These are phyloP conservation scores for Biscutella auriculata DNA, from an alignment of 441 rosid genomes.

Conservation along the genomic window DNA sequence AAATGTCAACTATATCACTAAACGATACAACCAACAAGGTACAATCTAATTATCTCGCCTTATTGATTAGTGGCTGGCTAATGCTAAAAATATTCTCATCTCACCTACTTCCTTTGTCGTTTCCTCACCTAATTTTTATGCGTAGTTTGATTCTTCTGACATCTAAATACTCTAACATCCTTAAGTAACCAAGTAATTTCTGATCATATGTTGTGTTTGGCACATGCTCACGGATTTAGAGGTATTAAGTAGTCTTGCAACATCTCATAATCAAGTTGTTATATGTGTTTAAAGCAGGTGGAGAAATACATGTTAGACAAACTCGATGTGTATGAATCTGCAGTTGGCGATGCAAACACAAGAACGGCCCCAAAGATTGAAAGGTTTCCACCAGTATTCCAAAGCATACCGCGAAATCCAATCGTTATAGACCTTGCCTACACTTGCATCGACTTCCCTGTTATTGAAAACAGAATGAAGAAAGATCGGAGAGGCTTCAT, in stretches of 20 bases:
- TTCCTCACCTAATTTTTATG: neutral
- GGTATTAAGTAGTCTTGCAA: neutral
- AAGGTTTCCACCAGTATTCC: slow-evolving; percentile 75
- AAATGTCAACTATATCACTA: slow-evolving; percentile 65
- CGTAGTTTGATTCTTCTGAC: neutral
- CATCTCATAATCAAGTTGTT: neutral
- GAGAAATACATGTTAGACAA: slow-evolving; percentile 71
- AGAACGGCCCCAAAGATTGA: slow-evolving; percentile 56
- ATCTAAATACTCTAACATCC: neutral
- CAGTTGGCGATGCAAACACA: slow-evolving; percentile 51
- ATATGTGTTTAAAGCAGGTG: slow-evolving; percentile 27
- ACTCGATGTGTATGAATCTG: slow-evolving; percentile 74
- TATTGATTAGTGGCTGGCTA: neutral
- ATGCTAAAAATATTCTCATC: neutral
- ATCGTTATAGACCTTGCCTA: slow-evolving; percentile 75
- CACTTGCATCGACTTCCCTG: slow-evolving; percentile 61
- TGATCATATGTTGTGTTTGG: neutral
- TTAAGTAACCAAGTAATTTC: neutral
- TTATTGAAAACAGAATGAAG: slow-evolving; percentile 75
- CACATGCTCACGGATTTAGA: neutral
- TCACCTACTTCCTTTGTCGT: neutral
- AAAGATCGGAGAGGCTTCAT: slow-evolving; percentile 66
- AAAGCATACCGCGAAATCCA: slow-evolving; percentile 63
- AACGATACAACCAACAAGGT: slow-evolving; percentile 58
- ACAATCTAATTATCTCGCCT: neutral